phyloP scores from a whole-genome alignment of 164 flowering plant genomes.

The Malania oleifera region DNA sequence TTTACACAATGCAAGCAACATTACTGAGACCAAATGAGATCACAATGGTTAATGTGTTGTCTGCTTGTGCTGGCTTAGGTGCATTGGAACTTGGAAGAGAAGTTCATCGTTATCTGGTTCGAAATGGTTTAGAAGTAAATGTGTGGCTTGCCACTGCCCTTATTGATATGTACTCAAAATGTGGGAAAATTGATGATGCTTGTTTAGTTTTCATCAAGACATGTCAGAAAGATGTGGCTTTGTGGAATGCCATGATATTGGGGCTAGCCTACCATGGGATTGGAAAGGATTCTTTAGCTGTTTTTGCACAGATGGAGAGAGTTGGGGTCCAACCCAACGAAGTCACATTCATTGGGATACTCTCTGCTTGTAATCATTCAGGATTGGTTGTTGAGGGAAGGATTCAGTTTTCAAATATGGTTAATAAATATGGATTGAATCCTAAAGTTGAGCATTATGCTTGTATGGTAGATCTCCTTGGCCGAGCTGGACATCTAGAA shows the following conservation, averaged over 20 bases:
- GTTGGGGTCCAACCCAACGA: constrained; percentile 2
- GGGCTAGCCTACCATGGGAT: constrained; percentile 13
- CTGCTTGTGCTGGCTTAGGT: constrained; percentile 17
- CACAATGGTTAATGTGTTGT: constrained; percentile 20
- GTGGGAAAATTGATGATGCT: constrained; percentile 13
- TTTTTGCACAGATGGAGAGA: constrained; percentile 14
- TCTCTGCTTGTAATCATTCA: constrained; percentile 17
- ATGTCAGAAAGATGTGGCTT: constrained; percentile 11
- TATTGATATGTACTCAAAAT: constrained; percentile 19
- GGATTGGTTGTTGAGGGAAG: constrained; percentile 16
- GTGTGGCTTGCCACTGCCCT: constrained; percentile 15
- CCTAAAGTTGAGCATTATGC: constrained; percentile 16
- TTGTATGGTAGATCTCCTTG: constrained; percentile 20
- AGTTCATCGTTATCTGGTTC: constrained; percentile 9
- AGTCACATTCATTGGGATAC: constrained; percentile 12
- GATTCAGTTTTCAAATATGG: constrained; percentile 4
- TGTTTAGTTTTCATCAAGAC: constrained; percentile 17
- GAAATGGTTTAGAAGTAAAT: constrained; percentile 10
- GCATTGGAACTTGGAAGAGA: constrained; percentile 17
- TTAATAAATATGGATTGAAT: constrained; percentile 7
- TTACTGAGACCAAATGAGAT: constrained; percentile 12
- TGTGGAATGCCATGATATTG: constrained; percentile 20
- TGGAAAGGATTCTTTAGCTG: constrained; percentile 11
- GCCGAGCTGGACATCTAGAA: constrained; percentile 15
- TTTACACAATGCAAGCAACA: constrained; percentile 5